These are phyloP conservation scores for Coemansia sp. DNA, from an alignment of 192 early-diverging fungal genomes.

Conservation along the genomic window DNA sequence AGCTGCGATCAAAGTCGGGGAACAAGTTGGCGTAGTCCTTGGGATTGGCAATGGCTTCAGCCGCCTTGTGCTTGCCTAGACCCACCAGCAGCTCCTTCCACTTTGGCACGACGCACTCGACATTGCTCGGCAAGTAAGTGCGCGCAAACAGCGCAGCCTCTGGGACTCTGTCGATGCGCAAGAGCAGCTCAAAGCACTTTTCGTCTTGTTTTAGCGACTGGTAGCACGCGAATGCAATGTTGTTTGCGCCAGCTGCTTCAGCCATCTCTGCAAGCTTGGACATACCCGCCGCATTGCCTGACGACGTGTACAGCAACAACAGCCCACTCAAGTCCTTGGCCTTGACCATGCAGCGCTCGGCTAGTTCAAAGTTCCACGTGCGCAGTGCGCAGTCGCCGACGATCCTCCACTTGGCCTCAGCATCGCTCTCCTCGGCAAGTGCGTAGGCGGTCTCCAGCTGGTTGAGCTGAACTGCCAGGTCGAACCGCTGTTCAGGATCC, in stretches of 20 bases:
- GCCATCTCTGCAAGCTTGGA: conserved; percentile 67
- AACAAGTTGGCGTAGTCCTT: conserved; percentile 85
- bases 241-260: conserved; percentile 78
- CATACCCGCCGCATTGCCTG: conserved; percentile 82
- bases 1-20: conserved; percentile 65
- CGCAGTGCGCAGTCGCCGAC: conserved; percentile 89
- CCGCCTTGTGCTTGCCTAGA: conserved; percentile 76
- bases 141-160: conserved; percentile 96
- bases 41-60: conserved; percentile 89
- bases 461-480: conserved; percentile 87
- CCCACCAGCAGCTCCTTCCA: conserved; percentile 81
- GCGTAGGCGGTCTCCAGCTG: conserved; percentile 81
- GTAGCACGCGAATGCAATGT: conserved; percentile 90
- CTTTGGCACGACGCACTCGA: conserved; percentile 68
- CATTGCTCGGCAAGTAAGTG: conserved; percentile 81
- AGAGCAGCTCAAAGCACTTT: conserved; percentile 85
- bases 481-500: conserved; percentile 95
- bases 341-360: conserved; percentile 86
- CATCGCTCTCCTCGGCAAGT: conserved; percentile 85
- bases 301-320: conserved; percentile 88
- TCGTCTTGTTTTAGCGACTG: conserved; percentile 75
- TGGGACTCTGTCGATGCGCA: conserved; percentile 85
- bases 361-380: conserved; percentile 90
- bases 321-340: conserved; percentile 92
- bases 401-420: conserved; percentile 92